A percentile compares a stretch with the other conserved stretches of the same genome.
Evolutionary conservation across 148 eudicot genomes (phyloP).

Genomic region (Gaultheria prostrata): DNA sequence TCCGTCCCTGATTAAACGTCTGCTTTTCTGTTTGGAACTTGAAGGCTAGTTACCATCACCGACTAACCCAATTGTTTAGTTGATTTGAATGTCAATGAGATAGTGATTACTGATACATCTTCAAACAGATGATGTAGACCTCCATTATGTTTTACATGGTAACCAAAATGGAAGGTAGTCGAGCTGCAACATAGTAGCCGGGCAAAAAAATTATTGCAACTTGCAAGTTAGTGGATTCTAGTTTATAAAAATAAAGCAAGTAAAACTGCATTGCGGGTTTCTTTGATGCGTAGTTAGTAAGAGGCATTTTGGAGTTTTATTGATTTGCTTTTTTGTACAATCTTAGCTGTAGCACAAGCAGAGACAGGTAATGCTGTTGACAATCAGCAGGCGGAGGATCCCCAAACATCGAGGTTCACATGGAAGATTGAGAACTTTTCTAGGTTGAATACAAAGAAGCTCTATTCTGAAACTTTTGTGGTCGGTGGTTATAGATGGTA

Average conservation of each 20-base stretch:
- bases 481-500: conserved; percentile 93
- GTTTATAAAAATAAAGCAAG: background rate
- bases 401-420: conserved; percentile 67
- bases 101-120: background rate
- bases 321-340: conserved; percentile 12
- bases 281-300: background rate
- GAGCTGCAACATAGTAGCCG: background rate
- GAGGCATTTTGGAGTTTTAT: conserved; percentile 10
- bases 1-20: background rate
- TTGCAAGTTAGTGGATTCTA: conserved; percentile 2
- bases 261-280: background rate
- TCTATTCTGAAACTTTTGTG: conserved; percentile 68
- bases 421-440: conserved; percentile 85
- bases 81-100: conserved; percentile 1
- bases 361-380: conserved; percentile 47
- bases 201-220: background rate
- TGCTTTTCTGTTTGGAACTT: background rate
- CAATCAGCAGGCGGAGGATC: conserved; percentile 70
- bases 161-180: background rate
- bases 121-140: background rate
- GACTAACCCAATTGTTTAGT: background rate
- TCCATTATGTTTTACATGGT: background rate
- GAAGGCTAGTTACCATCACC: background rate
- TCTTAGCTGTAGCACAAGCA: conserved; percentile 44
- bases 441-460: conserved; percentile 68